Evolutionary conservation across 2,329 filamentous ascomycete genomes (phyloP), one percentile per base, ranked within the genome.

Genomic region (Monosporascus sp.): DNA sequence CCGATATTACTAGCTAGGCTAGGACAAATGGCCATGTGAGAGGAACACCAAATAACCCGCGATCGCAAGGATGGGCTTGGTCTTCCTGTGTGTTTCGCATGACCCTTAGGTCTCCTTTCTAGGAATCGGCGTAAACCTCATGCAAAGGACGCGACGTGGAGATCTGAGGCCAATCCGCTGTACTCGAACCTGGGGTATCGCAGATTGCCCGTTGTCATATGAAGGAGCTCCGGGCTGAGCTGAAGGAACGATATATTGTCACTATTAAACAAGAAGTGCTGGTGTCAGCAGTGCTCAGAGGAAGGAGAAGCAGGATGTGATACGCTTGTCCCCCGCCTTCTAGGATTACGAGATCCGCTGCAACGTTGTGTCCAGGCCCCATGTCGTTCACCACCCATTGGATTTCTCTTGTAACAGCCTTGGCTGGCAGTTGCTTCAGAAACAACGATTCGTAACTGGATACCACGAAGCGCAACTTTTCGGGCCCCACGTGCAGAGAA

Each of bases 11-110:
- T 5, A 34, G 11, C 31, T 14, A 14, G 31, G 31, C 31, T 34
- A 11, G 31, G 31, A 14, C 31, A 14, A 14, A 14, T 34, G 9
- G 39, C 11, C 18, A 42, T 14, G 18, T 20, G 22, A 20, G 39
- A 18, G n/a, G 39, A 24, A 42, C n/a, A 24, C 39, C 39, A 20
- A 42, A 39, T 39, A 39, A 9, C 18, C 3, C 18, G 22, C 39
- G 9, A 58, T 38, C 67, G 17, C 24, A 17, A 9, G 18, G 7
- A 14, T 22, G 17, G 17, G 39, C 18, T 42, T 42, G 20, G 22
- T 42, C 8, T 42, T 14, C 39, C 39, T 14, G 18, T 20, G 18
- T 42, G 39, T 14, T 39, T 20, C 39, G 20, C 39, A 42, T 39
- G 39, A 14, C 4, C 31, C 9, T 34, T 34, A 14, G 31, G 31